These are phyloP conservation scores for Thyridium curvatum DNA, from an alignment of 2,329 filamentous ascomycete species.

Conservation along the genomic window DNA sequence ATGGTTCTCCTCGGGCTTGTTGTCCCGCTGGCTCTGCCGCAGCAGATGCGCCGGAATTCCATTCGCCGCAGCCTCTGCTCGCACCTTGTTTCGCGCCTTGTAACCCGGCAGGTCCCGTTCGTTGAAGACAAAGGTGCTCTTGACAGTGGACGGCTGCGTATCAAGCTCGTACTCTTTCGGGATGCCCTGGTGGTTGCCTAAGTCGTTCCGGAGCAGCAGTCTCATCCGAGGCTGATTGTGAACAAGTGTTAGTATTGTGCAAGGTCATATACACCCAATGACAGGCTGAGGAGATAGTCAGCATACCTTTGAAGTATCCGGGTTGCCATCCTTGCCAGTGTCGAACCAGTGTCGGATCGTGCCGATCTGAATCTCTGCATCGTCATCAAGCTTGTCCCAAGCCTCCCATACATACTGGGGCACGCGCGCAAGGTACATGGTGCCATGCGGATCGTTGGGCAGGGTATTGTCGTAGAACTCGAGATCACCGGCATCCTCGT, in stretches of 20 bases:
- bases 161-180: slow-evolving; percentile 85
- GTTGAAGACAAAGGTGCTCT: slow-evolving; percentile 87
- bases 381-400: slow-evolving; percentile 70
- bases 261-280: too few species aligned
- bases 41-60: slow-evolving; percentile 54
- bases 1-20: slow-evolving; percentile 21
- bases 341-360: slow-evolving; percentile 59
- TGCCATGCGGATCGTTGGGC: slow-evolving; percentile 31
- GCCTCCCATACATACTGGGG: slow-evolving; percentile 76
- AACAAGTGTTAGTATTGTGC: too few species aligned
- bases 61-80: slow-evolving; percentile 48
- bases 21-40: slow-evolving; percentile 30
- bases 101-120: slow-evolving; percentile 87
- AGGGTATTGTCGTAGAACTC: slow-evolving; percentile 41
- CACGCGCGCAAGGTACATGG: slow-evolving; percentile 68
- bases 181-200: slow-evolving; percentile 64
- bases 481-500: slow-evolving; percentile 59
- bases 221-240: slow-evolving; percentile 35
- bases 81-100: slow-evolving; percentile 49
- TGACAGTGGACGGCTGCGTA: slow-evolving; percentile 44
- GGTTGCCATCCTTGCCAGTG: slow-evolving; percentile 43
- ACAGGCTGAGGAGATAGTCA: too few species aligned
- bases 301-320: too few species aligned
- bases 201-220: slow-evolving; percentile 62
- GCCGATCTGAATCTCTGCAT: slow-evolving; percentile 76